These are phyloP conservation scores for Chlorella vulgaris DNA, from an alignment of 139 green algal species.

Conservation along the genomic window DNA sequence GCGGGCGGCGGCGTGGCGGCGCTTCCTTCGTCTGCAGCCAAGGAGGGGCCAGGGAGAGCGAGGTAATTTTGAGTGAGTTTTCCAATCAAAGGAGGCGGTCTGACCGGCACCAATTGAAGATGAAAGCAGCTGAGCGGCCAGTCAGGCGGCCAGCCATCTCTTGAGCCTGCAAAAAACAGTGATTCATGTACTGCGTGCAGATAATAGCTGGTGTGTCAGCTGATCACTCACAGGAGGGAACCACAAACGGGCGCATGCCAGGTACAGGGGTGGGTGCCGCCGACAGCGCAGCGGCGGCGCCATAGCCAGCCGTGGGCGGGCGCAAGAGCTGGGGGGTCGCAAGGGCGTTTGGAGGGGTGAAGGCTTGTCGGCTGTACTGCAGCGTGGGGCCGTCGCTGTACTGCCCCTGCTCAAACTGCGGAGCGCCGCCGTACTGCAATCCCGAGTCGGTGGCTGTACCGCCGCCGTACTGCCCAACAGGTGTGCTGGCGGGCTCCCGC, in stretches of 20 bases:
- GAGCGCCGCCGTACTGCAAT: too few relatives aligned
- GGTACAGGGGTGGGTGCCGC: slow-evolving; percentile 13
- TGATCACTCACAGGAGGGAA: not conserved
- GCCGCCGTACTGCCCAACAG: not conserved
- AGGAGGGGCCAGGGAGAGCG: not conserved
- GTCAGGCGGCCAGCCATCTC: too few relatives aligned
- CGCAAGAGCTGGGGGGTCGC: slow-evolving; percentile 28
- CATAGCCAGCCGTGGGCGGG: slow-evolving; percentile 5
- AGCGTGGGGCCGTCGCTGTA: slow-evolving; percentile 4
- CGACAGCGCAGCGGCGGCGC: too few relatives aligned
- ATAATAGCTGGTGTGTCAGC: too few relatives aligned
- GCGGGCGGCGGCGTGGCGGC: not conserved
- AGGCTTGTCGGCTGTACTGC: slow-evolving; percentile 30
- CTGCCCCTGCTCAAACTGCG: not conserved
- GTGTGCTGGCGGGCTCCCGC: slow-evolving; percentile 8
- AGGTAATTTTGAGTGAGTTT: too few relatives aligned
- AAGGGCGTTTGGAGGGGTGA: slow-evolving; percentile 41
- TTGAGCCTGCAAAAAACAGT: too few relatives aligned
- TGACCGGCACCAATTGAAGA: not conserved
- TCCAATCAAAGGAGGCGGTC: too few relatives aligned
- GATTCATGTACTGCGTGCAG: not conserved
- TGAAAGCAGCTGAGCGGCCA: too few relatives aligned
- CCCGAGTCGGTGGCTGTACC: not conserved
- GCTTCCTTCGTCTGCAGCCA: not conserved
- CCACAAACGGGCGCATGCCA: slow-evolving; percentile 3